phyloP scores from a whole-genome alignment of 495 filamentous ascomycete genomes.

The Platismatia glauca region DNA sequence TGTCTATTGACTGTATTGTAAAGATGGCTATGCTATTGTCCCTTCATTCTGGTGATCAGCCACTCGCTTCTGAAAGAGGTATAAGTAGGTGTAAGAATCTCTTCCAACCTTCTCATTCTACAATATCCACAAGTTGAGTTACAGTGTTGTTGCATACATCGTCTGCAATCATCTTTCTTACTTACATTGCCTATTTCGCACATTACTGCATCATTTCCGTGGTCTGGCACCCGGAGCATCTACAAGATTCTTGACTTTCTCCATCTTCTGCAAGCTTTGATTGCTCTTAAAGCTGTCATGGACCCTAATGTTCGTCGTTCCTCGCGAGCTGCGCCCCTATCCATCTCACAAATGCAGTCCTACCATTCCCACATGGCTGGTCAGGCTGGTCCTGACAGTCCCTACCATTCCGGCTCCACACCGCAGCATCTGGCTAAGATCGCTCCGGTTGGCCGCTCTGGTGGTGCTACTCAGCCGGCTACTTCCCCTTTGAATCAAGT shows the following conservation, averaged over 20 bases:
- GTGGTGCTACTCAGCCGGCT: background rate
- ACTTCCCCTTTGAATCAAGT: background rate
- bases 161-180: background rate
- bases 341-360: background rate
- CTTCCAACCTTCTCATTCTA: background rate
- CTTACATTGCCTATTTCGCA: background rate
- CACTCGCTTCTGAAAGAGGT: background rate
- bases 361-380: background rate
- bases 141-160: background rate
- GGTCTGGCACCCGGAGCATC: background rate
- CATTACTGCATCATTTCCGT: background rate
- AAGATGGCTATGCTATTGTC: background rate
- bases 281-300: background rate
- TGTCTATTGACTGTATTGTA: background rate
- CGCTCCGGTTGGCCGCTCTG: background rate
- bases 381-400: background rate
- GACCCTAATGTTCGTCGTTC: background rate
- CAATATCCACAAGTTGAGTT: background rate
- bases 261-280: background rate
- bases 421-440: background rate
- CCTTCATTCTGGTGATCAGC: background rate
- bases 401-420: background rate
- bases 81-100: slow-evolving; percentile 1
- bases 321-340: background rate
- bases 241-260: background rate